phyloP scores from a whole-genome alignment of 331 rosid species.

The Spiraea crenata region DNA sequence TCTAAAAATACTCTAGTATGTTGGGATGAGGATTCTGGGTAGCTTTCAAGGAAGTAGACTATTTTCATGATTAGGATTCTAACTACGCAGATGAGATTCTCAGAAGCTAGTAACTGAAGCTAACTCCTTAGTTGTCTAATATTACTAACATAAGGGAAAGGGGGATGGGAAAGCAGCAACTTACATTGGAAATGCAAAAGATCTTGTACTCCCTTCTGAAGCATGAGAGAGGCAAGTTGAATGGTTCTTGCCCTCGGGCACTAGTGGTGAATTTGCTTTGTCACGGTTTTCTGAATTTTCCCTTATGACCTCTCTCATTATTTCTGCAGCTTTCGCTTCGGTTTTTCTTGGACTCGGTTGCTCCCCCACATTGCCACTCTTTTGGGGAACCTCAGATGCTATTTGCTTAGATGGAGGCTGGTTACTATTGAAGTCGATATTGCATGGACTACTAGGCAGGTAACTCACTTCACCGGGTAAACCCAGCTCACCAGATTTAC shows the following conservation, averaged over 20 bases:
- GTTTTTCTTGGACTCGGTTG: slow-evolving; percentile 14
- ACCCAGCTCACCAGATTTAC: slow-evolving; percentile 61
- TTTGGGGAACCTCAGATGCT: slow-evolving; percentile 29
- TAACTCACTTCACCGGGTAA: slow-evolving; percentile 30
- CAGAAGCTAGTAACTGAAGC: too few species aligned
- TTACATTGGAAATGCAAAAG: slow-evolving; percentile 78
- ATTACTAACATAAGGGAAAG: not conserved
- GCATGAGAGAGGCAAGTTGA: slow-evolving; percentile 28
- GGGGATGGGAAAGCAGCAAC: slow-evolving; percentile 17
- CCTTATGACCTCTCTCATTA: slow-evolving; percentile 72
- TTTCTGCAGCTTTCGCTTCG: slow-evolving; percentile 69
- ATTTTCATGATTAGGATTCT: not conserved
- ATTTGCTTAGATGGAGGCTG: slow-evolving; percentile 33
- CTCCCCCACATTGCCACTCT: slow-evolving; percentile 25
- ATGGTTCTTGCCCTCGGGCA: not conserved
- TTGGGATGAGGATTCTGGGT: too few species aligned
- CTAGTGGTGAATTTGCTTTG: slow-evolving; percentile 10
- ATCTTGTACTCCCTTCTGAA: slow-evolving; percentile 44
- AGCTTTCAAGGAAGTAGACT: not conserved
- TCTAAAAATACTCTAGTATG: too few species aligned
- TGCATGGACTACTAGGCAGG: slow-evolving; percentile 12
- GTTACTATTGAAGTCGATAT: slow-evolving; percentile 25
- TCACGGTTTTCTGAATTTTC: slow-evolving; percentile 37
- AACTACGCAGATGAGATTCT: not conserved
- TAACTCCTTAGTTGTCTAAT: not conserved